These are phyloP conservation scores for Globisporangium abappressorium DNA, from an alignment of 352 stramenopile genomes.

Conservation along the genomic window DNA sequence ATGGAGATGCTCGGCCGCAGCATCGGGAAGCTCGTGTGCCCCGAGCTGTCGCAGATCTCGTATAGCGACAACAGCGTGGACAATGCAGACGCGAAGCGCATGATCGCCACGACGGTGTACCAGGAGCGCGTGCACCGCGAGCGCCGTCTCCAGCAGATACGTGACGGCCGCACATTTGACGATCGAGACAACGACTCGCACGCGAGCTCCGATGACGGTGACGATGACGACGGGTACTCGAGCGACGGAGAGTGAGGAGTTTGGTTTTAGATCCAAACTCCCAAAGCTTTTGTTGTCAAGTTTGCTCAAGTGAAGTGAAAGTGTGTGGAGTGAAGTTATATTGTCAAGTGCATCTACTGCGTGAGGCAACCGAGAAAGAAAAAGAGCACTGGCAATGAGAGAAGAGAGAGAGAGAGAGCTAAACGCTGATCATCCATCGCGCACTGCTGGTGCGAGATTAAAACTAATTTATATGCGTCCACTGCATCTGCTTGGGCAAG, in stretches of 20 bases:
- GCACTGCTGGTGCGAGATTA: constrained; percentile 5
- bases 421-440: background rate
- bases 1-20: constrained; percentile 86
- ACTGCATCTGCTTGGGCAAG: background rate
- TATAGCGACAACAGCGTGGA: constrained; percentile 85
- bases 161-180: constrained; percentile 27
- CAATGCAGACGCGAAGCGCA: constrained; percentile 67
- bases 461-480: constrained; percentile 21
- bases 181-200: constrained; percentile 31
- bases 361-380: background rate
- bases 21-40: constrained; percentile 78
- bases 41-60: constrained; percentile 80
- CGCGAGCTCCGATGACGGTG: constrained; percentile 28
- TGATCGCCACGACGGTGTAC: constrained; percentile 74
- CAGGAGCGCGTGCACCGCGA: constrained; percentile 67
- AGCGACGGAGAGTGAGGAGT: constrained; percentile 33
- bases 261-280: background rate
- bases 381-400: background rate
- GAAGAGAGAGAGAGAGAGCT: background rate
- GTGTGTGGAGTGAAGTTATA: background rate
- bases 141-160: constrained; percentile 49
- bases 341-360: constrained; percentile 5
- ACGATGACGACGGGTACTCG: constrained; percentile 25
- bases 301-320: constrained; percentile 4
- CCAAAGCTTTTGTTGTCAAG: constrained; percentile 7